These are phyloP conservation scores for Gremmenia infestans DNA, from an alignment of 2,329 filamentous ascomycete species.

Conservation along the genomic window DNA sequence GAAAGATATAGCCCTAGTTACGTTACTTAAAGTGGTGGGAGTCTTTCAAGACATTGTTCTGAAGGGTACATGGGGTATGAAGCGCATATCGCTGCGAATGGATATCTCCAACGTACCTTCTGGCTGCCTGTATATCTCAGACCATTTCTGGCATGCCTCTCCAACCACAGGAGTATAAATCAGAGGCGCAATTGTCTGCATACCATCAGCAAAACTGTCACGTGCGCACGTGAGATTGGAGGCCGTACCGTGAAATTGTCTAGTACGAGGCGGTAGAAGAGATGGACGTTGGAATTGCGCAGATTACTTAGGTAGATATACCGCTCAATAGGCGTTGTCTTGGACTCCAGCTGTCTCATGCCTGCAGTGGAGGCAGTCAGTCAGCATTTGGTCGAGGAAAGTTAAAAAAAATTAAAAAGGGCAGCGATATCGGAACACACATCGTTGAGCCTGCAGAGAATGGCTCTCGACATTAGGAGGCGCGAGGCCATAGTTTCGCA, in stretches of 20 bases:
- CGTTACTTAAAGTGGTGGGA: neutral
- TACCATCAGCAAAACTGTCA: slow-evolving; percentile 5
- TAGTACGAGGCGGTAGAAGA: slow-evolving; percentile 29
- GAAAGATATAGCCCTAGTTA: slow-evolving; percentile 58
- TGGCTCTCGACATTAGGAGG: slow-evolving; percentile 28
- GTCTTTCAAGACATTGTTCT: too few species aligned
- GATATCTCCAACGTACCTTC: slow-evolving; percentile 43
- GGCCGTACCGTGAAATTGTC: slow-evolving; percentile 25
- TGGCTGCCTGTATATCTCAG: slow-evolving; percentile 67
- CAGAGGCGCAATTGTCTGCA: slow-evolving; percentile 43
- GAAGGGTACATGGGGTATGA: neutral
- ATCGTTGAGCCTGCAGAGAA: slow-evolving; percentile 26
- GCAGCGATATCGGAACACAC: slow-evolving; percentile 11
- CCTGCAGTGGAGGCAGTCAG: slow-evolving; percentile 12
- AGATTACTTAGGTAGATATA: slow-evolving; percentile 30
- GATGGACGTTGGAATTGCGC: slow-evolving; percentile 26
- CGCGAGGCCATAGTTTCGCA: slow-evolving; percentile 25
- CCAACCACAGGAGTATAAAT: slow-evolving; percentile 62
- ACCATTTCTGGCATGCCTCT: slow-evolving; percentile 69
- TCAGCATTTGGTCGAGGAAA: neutral
- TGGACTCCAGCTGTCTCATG: slow-evolving; percentile 27
- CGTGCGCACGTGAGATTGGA: neutral
- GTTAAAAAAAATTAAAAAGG: too few species aligned
- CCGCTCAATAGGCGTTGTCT: slow-evolving; percentile 28
- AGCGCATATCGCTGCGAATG: too few species aligned